These are phyloP conservation scores for Hyphopichia pseudoburtonii DNA, from an alignment of 1,139 yeast genomes.

Conservation along the genomic window DNA sequence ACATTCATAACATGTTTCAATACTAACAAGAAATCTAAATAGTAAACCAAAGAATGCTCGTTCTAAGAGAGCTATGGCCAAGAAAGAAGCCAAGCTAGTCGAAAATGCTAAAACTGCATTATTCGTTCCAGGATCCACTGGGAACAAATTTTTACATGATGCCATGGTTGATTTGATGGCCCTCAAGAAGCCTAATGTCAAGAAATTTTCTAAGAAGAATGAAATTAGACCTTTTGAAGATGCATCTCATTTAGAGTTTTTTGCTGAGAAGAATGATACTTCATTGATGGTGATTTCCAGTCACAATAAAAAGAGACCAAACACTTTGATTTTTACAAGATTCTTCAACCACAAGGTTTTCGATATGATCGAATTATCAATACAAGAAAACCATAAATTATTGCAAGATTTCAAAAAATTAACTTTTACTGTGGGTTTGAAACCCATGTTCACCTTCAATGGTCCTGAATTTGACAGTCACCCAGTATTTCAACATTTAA, in stretches of 20 bases:
- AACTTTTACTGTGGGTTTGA: constrained; percentile 85
- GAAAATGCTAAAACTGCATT: constrained; percentile 90
- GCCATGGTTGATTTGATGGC: constrained; percentile 89
- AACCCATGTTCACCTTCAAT: constrained; percentile 92
- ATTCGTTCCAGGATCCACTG: constrained; percentile 85
- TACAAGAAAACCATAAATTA: constrained; percentile 67
- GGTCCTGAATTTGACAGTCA: constrained; percentile 90
- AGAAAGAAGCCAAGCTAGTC: constrained; percentile 81
- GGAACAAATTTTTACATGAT: constrained; percentile 80
- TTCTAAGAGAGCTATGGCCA: constrained; percentile 90
- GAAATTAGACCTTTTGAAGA: constrained; percentile 94
- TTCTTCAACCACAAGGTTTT: constrained; percentile 87
- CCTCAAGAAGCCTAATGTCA: constrained; percentile 86
- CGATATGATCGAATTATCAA: constrained; percentile 90
- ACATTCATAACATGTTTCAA: too few relatives aligned
- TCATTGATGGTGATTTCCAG: constrained; percentile 82
- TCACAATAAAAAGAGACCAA: constrained; percentile 89
- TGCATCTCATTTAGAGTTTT: constrained; percentile 80
- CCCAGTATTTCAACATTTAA: constrained; percentile 81
- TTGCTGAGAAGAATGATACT: constrained; percentile 90
- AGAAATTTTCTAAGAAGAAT: constrained; percentile 84
- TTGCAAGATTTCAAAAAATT: constrained; percentile 76
- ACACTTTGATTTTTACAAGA: constrained; percentile 82
- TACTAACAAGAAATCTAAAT: too few relatives aligned
- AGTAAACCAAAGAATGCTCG: constrained; percentile 88